Evolutionary conservation across 352 stramenopile genomes (phyloP), one percentile per base, ranked within the genome.

Genomic region (Globisporangium nodosum): DNA sequence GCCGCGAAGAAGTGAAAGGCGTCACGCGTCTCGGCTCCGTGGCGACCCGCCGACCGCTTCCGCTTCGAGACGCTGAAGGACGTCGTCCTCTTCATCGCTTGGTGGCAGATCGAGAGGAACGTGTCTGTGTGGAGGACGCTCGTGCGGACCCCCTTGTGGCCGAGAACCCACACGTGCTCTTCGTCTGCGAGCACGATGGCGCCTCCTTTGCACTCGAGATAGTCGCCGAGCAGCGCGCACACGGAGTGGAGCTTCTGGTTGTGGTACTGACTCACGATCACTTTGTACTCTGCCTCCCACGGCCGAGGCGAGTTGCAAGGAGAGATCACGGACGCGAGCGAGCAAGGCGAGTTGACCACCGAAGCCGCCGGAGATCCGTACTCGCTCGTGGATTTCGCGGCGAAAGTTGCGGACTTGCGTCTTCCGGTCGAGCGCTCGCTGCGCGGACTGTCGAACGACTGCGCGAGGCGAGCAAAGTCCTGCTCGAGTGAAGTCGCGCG

Each of bases 171-270:
- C 16, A 89, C 68, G 50, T 89, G 71, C 1, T 73, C 52, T 7
- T 78, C 73, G 35, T 85, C 66, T 1, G 85, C 69, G 20, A 91
- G 71, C 24, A 87, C 81, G 53, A 91, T 80, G 15, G 81, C 78
- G 21, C 76, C 71, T 8, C 81, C 77, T 7, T 76, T 71, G 62
- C 78, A 89, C 49, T 91, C 81, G 21, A 91, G 75, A 58, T 88
- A 91, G 46, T 91, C 76, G 7, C 78, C 55, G 1, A 91, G 58
- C 33, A 91, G 52, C 1, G 76, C 82, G 63, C 78, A 91, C 4
- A 88, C 76, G 0, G 76, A 88, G 52, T 85, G 73, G n/a, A 91
- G 71, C 54, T 85, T 87, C 54, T 78, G 64, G 62, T 84, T 85
- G 54, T 74, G 73, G 39, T 83, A 84, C 60, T 91, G 81, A 56